Base-by-base conservation (phyloP, 495 filamentous ascomycete genomes). In the Penicillium coprophilum region DNA sequence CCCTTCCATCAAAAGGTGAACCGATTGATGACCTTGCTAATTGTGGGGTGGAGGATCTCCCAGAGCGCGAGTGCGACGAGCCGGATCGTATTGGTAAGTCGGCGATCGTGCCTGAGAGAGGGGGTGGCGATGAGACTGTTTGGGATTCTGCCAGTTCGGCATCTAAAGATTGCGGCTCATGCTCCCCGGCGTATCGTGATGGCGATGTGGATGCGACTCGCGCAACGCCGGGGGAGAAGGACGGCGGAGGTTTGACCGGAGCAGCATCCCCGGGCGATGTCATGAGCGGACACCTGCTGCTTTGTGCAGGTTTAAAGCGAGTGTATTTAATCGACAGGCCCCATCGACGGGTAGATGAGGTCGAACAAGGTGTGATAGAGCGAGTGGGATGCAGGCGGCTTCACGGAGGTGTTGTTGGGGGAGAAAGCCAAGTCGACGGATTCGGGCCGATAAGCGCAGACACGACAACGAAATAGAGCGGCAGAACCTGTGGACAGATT, bases 201-300 rank as follows among this genome's bases (percentile, higher is more conserved):
- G 81, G 84, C 57, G 69, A 73, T 67, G 81, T 85, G 32, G 82
- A 79, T 56, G 80, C 66, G 59, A 70, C 71, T 67, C 81, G 77
- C 50, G 79, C 73, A 60, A 77, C 65, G 62, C 78, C 76, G 63
- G 75, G 72, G 54, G 82, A 78, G 62, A 80, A 79, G 61, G 82
- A 80, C 70, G 80, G 79, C 68, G 79, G 77, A 71, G 82, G 80
- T 72, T 82, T 81, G 69, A 83, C 74, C 67, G 84, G 79, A 65
- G 80, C 68, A 71, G 72, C 81, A 86, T 85, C 77, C 76, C 76
- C 77, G 62, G 77, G 74, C 73, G 82, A 78, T 78, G 78, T 84
- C 82, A 86, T 85, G 79, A 76, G 79, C 73, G 79, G 77, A 80
- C 74, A 70, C 64, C 74, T 60, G 64, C 40, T 73, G 57, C 57